Evolutionary conservation across 805 yeast genomes (phyloP), one percentile per base, ranked within the genome.

Genomic region (Candida yuanshanica): DNA sequence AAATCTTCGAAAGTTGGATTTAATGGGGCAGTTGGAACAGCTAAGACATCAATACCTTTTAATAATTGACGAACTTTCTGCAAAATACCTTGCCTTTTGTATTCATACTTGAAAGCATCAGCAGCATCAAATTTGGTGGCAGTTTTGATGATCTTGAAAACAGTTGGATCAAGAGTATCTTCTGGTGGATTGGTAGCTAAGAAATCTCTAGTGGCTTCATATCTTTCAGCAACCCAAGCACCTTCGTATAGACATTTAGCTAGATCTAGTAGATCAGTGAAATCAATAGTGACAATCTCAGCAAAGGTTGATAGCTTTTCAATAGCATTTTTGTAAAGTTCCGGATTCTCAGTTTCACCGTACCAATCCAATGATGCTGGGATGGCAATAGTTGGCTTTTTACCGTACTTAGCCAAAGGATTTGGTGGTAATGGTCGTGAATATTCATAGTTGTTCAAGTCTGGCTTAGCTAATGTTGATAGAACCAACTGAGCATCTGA

Each of bases 171-270:
- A 52, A 91, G 67, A 37, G 83, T 73, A 25, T 74, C 71, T 33
- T 61, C 69, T 24, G 93, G 87, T 16, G 93, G 89, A 55, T 79
- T 74, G 7, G 83, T 70, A 22, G 76, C 76, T 43, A 86, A 71
- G 51, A 83, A 84, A 33, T 83, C 86, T 51, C 77, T 75, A 27
- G 80, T 76, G 20, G 96, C 96, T 47, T 87, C 79, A 65, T 79
- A 89, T 52, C 99, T 77, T 67, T 91, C 99, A 20, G 95, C 87
- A 10, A 91, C 98, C 99, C 99, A 91, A n/a, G 98, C 85, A 44
- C 99, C 99, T 58, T 91, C 97, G 60, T 91, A 91, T 27, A 91
- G 72, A 57, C 93, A 85, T 52, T 77, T 77, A 14, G 98, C 99
- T 43, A 91, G 70, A 27, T 83, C 84, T 46, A 86, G 68, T 32